Base-by-base conservation (phyloP, 2,329 filamentous ascomycete genomes). In the Apiospora saccharicola region DNA sequence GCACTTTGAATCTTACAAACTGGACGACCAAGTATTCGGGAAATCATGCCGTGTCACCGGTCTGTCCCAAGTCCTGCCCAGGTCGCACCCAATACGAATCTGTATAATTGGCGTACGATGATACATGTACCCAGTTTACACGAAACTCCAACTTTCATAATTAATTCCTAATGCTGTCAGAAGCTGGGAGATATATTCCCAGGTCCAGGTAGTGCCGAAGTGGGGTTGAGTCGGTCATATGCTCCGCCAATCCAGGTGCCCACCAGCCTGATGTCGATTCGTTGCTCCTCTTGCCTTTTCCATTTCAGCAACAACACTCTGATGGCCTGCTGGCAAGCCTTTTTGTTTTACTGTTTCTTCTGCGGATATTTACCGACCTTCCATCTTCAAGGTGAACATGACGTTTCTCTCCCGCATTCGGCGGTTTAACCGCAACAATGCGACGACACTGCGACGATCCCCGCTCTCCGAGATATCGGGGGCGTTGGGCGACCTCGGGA, bases 381-480 rank as follows among this genome's bases (percentile, higher is more conserved):
- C n/a, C 19, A 10, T 22, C n/a, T 47, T 12, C 30, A 44, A 3
- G 43, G 1, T 19, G 37, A 10, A n/a, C 46, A 81, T 81, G 79
- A 19, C 76, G 41, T 75, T 77, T 70, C 49, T 77, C 53, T 74
- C 76, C 44, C 79, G 81, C 61, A 75, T 84, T 44, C 78, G 76
- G 67, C 78, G 75, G 67, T 77, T 83, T 34, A 78, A 87, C 75
- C 81, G 80, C 70, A 83, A 88, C 78, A 90, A 90, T 81, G 77
- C 87, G 73, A 76, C 80, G 43, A 87, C 85, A 26, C 79, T 90
- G 71, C 83, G 84, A 53, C 79, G 78, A 70, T 81, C 83, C 6
- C 87, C 88, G 22, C 79, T 87, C 72, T 83, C 92, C 68, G 96
- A 98, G 84, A 90, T 98, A 70, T 97, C 96, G 1, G 96, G 96